These are phyloP conservation scores for Zasmidium cellare DNA, from an alignment of 2,329 filamentous ascomycete species.

Conservation along the genomic window DNA sequence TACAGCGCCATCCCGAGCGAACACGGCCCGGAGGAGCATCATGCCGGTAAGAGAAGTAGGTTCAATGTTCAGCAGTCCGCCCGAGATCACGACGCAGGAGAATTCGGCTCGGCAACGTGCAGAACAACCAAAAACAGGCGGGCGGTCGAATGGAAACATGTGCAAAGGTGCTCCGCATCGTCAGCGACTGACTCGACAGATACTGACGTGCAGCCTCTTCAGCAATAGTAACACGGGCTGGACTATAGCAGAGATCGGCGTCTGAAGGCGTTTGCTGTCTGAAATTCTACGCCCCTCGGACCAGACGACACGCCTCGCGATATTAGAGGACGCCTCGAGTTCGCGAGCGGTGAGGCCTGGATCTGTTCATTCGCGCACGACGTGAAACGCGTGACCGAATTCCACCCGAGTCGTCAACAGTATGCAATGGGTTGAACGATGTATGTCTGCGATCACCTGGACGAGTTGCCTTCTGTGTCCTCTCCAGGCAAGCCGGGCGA, in stretches of 20 bases:
- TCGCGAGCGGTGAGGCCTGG: constrained; percentile 9
- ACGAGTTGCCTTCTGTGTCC: not conserved
- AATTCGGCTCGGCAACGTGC: not conserved
- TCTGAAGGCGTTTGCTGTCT: constrained; percentile 5
- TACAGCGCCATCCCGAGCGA: not conserved
- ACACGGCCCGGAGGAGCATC: not conserved
- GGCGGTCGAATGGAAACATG: constrained; percentile 2
- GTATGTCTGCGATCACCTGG: constrained; percentile 3
- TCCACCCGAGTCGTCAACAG: not conserved
- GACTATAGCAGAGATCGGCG: not conserved
- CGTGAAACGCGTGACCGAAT: constrained; percentile 2
- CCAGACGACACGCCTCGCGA: not conserved
- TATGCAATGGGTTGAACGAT: not conserved
- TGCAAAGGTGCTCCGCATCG: not conserved
- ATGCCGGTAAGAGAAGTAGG: constrained; percentile 2
- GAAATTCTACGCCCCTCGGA: not conserved
- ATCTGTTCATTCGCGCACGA: constrained; percentile 1
- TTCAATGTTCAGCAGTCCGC: not conserved
- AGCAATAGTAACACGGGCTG: not conserved
- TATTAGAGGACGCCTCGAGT: constrained; percentile 2
- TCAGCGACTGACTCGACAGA: constrained; percentile 4
- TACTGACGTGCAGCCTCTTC: not conserved
- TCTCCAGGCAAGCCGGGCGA: not conserved
- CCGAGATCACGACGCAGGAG: not conserved
- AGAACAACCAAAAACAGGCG: not conserved